These are phyloP conservation scores for Kuraishia piskuri DNA, from an alignment of 805 yeast genomes.

Conservation along the genomic window DNA sequence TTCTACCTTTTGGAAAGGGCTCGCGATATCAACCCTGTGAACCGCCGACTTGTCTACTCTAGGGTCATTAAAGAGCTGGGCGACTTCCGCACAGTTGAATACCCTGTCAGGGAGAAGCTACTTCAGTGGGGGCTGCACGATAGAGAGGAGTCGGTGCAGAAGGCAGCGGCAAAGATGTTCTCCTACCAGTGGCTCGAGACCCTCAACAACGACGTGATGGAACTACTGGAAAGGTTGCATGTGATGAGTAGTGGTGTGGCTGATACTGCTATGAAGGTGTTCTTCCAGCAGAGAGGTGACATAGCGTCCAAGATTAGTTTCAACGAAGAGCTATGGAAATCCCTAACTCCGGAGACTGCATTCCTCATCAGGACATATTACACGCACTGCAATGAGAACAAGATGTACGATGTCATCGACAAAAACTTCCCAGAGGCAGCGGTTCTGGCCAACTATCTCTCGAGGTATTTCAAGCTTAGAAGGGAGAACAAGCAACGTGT, in stretches of 20 bases:
- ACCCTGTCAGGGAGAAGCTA: slow-evolving; percentile 53
- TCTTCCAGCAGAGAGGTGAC: slow-evolving; percentile 58
- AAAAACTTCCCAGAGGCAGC: slow-evolving; percentile 73
- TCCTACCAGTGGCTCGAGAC: slow-evolving; percentile 63
- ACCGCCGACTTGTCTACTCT: slow-evolving; percentile 66
- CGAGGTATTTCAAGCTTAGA: slow-evolving; percentile 47
- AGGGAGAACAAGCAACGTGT: slow-evolving; percentile 17
- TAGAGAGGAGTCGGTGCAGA: slow-evolving; percentile 65
- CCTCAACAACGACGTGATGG: slow-evolving; percentile 61
- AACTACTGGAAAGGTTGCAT: slow-evolving; percentile 61
- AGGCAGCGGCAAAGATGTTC: slow-evolving; percentile 66
- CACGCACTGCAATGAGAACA: slow-evolving; percentile 50
- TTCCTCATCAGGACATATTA: slow-evolving; percentile 64
- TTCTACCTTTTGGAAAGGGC: slow-evolving; percentile 70
- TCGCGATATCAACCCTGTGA: slow-evolving; percentile 64
- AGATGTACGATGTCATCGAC: slow-evolving; percentile 49
- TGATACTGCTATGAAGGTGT: slow-evolving; percentile 51
- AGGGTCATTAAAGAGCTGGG: slow-evolving; percentile 61
- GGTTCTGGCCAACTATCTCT: slow-evolving; percentile 51
- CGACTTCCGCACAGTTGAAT: slow-evolving; percentile 42
- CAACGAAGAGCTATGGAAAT: slow-evolving; percentile 59
- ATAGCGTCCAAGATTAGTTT: slow-evolving; percentile 50
- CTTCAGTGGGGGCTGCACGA: slow-evolving; percentile 84
- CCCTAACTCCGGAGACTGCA: slow-evolving; percentile 65
- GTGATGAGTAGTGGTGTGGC: slow-evolving; percentile 64